phyloP scores from a whole-genome alignment of 78 protist species.

The Dictyostelium brefeldianum region DNA sequence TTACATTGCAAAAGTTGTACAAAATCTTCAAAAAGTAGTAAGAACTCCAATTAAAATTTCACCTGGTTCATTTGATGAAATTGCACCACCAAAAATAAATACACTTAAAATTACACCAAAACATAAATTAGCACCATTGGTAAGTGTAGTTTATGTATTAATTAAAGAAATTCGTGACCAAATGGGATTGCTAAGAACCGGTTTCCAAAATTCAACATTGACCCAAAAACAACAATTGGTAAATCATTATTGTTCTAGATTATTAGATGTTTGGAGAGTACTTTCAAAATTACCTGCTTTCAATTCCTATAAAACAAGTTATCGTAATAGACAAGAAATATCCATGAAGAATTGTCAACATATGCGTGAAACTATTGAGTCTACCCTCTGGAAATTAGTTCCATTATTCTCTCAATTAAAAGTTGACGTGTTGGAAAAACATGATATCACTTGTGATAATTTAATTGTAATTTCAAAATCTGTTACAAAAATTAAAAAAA shows the following conservation, averaged over 20 bases:
- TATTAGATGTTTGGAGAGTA: background rate
- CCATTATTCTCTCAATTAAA: background rate
- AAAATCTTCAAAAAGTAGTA: constrained; percentile 29
- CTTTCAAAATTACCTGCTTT: background rate
- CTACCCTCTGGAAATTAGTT: background rate
- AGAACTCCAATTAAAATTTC: background rate
- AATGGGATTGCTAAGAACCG: background rate
- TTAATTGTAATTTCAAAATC: constrained; percentile 2
- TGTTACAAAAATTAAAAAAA: constrained; percentile 19
- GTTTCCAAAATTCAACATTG: background rate
- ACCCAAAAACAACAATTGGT: background rate
- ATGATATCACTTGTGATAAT: background rate
- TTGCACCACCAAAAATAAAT: constrained; percentile 59
- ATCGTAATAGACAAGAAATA: background rate
- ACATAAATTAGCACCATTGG: constrained; percentile 50
- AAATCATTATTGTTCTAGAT: background rate
- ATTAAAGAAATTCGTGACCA: constrained; percentile 42
- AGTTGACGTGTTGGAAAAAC: background rate
- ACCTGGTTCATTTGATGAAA: constrained; percentile 13
- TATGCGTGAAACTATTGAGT: constrained; percentile 25
- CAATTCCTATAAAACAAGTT: constrained; percentile 10
- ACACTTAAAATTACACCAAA: constrained; percentile 42
- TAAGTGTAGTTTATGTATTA: constrained; percentile 38
- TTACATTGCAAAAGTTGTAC: constrained; percentile 21
- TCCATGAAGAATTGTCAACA: constrained; percentile 17